These are phyloP conservation scores for Lunasporangiospora selenospora DNA, from an alignment of 192 early-diverging fungal genomes.

Conservation along the genomic window DNA sequence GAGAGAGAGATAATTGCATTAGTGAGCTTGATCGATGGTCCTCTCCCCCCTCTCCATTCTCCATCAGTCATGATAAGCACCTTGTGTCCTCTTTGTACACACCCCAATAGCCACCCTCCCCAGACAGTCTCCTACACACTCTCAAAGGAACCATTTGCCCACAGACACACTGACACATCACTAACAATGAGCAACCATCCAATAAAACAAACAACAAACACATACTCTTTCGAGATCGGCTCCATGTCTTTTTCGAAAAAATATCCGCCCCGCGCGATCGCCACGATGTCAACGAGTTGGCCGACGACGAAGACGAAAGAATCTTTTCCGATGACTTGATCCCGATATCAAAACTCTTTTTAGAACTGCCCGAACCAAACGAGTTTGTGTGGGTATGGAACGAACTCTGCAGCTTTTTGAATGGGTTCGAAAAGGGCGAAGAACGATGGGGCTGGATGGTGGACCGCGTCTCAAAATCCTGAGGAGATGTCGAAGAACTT, in stretches of 20 bases:
- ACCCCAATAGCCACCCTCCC: too few species aligned
- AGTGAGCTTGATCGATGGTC: too few species aligned
- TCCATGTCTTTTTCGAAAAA: constrained; percentile 39
- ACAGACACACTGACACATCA: neutral
- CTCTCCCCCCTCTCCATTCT: too few species aligned
- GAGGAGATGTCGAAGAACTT: neutral
- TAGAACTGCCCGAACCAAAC: neutral
- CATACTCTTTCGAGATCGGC: constrained; percentile 45
- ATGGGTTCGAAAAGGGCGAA: constrained; percentile 37
- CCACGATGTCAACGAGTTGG: constrained; percentile 46
- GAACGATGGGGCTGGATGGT: constrained; percentile 19
- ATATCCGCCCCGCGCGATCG: constrained; percentile 45
- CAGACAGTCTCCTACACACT: too few species aligned
- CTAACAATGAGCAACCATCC: neutral
- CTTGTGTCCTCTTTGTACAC: too few species aligned
- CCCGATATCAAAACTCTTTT: constrained; percentile 8
- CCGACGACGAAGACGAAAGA: constrained; percentile 27
- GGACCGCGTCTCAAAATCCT: constrained; percentile 13
- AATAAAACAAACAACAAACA: neutral
- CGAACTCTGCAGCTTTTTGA: constrained; percentile 36
- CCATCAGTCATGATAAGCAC: too few species aligned
- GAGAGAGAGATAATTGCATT: too few species aligned
- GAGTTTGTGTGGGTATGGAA: constrained; percentile 5
- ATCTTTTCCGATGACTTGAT: constrained; percentile 11
- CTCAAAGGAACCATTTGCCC: too few species aligned